Evolutionary conservation across 176 grass and related monocot genomes (phyloP), one percentile per base, ranked within the genome.

Genomic region (Aegilops umbellulata): DNA sequence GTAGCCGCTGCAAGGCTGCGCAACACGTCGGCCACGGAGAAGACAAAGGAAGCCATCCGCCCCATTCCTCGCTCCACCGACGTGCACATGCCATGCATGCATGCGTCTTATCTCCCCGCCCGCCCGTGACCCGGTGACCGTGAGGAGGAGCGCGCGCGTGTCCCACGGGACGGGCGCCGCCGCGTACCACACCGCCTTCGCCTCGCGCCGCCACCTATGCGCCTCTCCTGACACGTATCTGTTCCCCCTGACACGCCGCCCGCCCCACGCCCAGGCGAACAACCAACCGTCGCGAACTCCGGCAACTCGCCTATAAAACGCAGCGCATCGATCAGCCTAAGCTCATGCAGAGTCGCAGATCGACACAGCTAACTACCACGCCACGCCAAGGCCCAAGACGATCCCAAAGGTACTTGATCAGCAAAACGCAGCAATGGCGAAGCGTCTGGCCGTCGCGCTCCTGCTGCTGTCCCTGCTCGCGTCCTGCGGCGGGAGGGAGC

Each of bases 21-120:
- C 49, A 19, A 0, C 60, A 62, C n/a, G 60, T 12, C 60, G n/a
- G 49, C n/a, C 22, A 23, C 8, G 22, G 20, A 58, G 19, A 20
- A 55, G 70, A 74, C 70, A 74, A 74, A 25, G n/a, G 12, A 25
- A 74, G 71, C 71, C 41, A 47, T 74, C 70, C n/a, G 23, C 39
- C 39, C 70, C 78, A 72, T 72, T 47, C 44, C 13, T n/a, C 36
- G 6, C 2, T 2, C 5, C n/a, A 22, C 79, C 81, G 16, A 65
- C 65, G 6, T 30, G 68, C 69, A 68, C 86, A 77, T 87, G 86
- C 61, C 60, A 14, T 65, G 14, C 44, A 13, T 51, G 20, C 46
- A 39, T 70, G 67, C 11, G 10, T 11, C 39, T 51, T 5, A 16
- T 16, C 46, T 46, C 42, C 42, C 42, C 42, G 42, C 12, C 10